Base-by-base conservation (phyloP, 257 asterid species). In the Fraxinus pennsylvanica region DNA sequence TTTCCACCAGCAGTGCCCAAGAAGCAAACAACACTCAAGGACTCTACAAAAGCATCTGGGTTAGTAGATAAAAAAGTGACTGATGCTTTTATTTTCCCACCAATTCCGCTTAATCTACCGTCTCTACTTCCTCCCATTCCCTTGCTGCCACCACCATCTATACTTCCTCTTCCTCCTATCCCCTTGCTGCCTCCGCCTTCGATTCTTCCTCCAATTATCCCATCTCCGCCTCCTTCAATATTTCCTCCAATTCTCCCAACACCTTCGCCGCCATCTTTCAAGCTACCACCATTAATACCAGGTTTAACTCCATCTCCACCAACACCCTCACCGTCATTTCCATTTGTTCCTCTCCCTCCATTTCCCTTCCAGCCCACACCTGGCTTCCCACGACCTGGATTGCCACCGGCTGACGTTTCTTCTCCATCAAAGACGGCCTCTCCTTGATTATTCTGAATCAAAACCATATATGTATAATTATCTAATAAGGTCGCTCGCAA, bases 291-390 rank as follows among this genome's bases (percentile, higher is more conserved):
- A 9, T 50, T 72, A 13, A 8, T 89, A 36, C 92, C 98, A 8
- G 89, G 92, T 52, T 22, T 89, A 29, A 76, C 83, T 47, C 88
- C 91, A 4, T 74, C 93, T 30, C 88, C 86, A 1, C 89, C 92
- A 2, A 82, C 88, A 0, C 74, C 88, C 35, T 8, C 69, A 27
- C 83, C 91, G 3, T 63, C 79, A 32, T 77, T 87, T 63, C 88
- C 86, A n/a, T 63, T 25, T 63, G 43, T 84, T 22, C 92, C 80
- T 59, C 72, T 87, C 54, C 91, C 91, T 59, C 91, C 87, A 1
- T 82, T 90, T 50, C 94, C 97, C 2, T 89, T 91, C 85, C 93
- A 77, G 80, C 97, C 92, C 35, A 45, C 71, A 2, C 92, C 92
- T 14, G 92, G 94, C 78, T 84, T 83, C 76, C 93, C 50, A 43